Base-by-base conservation (phyloP, 1,139 yeast genomes). In the Geotrichum armillariae region DNA sequence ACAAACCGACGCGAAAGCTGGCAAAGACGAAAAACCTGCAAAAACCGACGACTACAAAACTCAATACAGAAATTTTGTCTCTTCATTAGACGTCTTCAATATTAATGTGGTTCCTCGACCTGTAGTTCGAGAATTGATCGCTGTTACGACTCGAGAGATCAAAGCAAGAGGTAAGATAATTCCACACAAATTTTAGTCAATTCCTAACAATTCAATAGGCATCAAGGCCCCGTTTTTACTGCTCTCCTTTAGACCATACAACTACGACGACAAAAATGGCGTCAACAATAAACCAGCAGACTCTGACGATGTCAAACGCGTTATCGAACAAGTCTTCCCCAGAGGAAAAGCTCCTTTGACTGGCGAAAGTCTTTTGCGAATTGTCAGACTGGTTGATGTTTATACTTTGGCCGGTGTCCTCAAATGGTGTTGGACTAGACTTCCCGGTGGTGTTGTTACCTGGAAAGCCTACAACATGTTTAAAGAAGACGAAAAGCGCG, bases 391-490 rank as follows among this genome's bases (percentile, higher is more conserved):
- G 21, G 62, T 60, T 4, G 68, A 65, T 41, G 60, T 62, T n/a
- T 50, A 58, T 56, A 85, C 93, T 0, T 70, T 88, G 44, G 80
- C 86, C 45, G 80, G 90, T 53, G 82, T 83, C 2, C 71, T 89
- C 54, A 89, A 87, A 63, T 89, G 85, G 68, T 73, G 90, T 49
- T 90, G 97, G 97, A 79, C 93, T 55, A 71, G 97, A 56, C 68
- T 90, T 27, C 84, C 84, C 51, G 80, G 81, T 54, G 91, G 91
- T 57, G 76, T 89, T 29, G 82, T 90, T 38, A 94, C 96, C 0
- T 88, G 96, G 95, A 85, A 83, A 53, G 82, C 88, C 1, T 90
- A 90, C 64, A 72, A 81, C 32, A 81, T 83, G 55, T 90, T 84
- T 66, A 82, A 77, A 59, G 72, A 78, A 29, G 72, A 79, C 52